A percentile compares a stretch with the other conserved stretches of the same genome.
Conservation (phyloP, 805 yeast genomes). For the Saccharomycopsis fibuligera region DNA sequence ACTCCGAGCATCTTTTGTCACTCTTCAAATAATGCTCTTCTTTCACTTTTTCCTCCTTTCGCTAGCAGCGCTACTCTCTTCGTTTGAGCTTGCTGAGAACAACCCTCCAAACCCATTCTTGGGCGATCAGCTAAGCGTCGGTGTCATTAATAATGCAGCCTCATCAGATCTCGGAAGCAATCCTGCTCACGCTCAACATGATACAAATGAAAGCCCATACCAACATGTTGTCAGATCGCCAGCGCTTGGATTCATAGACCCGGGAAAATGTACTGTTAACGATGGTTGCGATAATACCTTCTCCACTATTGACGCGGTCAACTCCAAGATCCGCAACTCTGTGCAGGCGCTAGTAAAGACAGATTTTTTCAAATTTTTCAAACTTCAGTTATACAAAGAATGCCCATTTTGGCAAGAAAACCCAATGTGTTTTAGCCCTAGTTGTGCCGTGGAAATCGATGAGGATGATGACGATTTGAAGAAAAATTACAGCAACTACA, state of each 20-base stretch:
- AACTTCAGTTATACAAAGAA: slow-evolving; percentile 70
- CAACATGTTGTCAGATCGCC: not conserved
- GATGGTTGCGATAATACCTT: slow-evolving; percentile 21
- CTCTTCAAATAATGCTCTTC: too few species aligned
- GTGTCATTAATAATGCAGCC: too few species aligned
- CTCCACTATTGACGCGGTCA: slow-evolving; percentile 17
- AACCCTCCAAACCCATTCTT: too few species aligned
- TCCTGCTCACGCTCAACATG: too few species aligned
- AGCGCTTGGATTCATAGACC: slow-evolving; percentile 15
- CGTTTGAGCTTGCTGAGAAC: too few species aligned
- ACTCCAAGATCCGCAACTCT: slow-evolving; percentile 41
- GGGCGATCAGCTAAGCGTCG: too few species aligned
- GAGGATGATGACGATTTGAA: slow-evolving; percentile 44
- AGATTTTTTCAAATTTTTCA: slow-evolving; percentile 83
- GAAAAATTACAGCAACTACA: slow-evolving; percentile 44
- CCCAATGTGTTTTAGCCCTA: slow-evolving; percentile 79
- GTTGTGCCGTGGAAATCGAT: slow-evolving; percentile 84
- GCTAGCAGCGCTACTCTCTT: too few species aligned
- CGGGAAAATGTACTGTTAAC: slow-evolving; percentile 15
- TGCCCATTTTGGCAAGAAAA: slow-evolving; percentile 80
- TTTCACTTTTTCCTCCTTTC: too few species aligned
- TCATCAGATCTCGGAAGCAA: too few species aligned
- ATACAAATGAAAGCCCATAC: not conserved
- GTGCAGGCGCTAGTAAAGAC: slow-evolving; percentile 56
- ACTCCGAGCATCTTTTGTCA: too few species aligned